Evolutionary conservation across 2,329 filamentous ascomycete species (phyloP).

Genomic region (Pleoardoris graminearum): DNA sequence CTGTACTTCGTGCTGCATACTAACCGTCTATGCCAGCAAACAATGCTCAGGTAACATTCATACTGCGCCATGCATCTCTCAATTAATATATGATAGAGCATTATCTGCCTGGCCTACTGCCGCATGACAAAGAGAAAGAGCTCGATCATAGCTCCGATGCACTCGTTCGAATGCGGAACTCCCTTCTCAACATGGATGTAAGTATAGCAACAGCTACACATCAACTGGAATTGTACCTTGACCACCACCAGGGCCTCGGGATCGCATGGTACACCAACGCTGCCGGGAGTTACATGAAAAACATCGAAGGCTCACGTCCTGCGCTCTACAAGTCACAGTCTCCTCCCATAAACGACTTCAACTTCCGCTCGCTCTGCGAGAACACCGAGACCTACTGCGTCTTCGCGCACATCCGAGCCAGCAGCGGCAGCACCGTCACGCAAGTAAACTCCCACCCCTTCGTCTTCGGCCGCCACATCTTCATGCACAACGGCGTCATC

Average conservation of each 20-base stretch:
- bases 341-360: conserved; percentile 58
- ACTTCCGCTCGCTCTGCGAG: conserved; percentile 56
- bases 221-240: not conserved
- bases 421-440: conserved; percentile 53
- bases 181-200: conserved; percentile 57
- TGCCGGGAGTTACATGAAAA: conserved; percentile 46
- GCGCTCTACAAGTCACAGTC: conserved; percentile 57
- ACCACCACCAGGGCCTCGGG: conserved; percentile 49
- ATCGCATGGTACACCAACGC: conserved; percentile 58
- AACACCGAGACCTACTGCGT: conserved; percentile 56
- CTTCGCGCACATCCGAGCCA: conserved; percentile 59
- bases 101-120: conserved; percentile 58
- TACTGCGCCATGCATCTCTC: not conserved
- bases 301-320: conserved; percentile 48
- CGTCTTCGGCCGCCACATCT: conserved; percentile 57
- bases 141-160: conserved; percentile 48
- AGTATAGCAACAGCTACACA: not conserved
- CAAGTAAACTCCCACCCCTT: conserved; percentile 60
- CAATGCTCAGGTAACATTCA: conserved; percentile 28
- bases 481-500: conserved; percentile 62
- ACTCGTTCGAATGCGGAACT: conserved; percentile 55
- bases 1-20: not conserved
- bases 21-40: conserved; percentile 23
- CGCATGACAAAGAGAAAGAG: conserved; percentile 48
- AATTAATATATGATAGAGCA: conserved; percentile 47